Conservation (phyloP, 768 basidiomycete species). For the Suillus variegatus region DNA sequence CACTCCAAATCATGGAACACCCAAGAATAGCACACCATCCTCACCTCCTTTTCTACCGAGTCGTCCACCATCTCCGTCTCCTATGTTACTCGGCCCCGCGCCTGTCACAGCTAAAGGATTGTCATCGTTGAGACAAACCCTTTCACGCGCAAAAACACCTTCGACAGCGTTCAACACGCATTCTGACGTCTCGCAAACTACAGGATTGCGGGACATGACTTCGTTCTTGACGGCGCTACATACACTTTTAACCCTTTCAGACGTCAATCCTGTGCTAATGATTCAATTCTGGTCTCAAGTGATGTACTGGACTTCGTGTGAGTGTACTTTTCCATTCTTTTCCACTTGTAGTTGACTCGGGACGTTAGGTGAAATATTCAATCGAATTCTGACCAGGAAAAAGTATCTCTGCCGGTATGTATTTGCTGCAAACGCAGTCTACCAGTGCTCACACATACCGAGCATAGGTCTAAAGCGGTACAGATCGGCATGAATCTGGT, state of each 20-base stretch:
- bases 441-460: slow-evolving; percentile 14
- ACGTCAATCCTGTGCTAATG: slow-evolving; percentile 85
- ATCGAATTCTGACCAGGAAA: slow-evolving; percentile 85
- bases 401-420: slow-evolving; percentile 89
- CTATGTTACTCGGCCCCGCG: slow-evolving; percentile 41
- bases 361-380: slow-evolving; percentile 75
- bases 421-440: background rate
- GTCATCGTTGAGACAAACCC: slow-evolving; percentile 67
- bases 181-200: slow-evolving; percentile 42
- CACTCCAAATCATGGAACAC: slow-evolving; percentile 27
- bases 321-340: slow-evolving; percentile 29
- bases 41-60: slow-evolving; percentile 50
- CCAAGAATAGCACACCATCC: slow-evolving; percentile 40
- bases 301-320: slow-evolving; percentile 98
- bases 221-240: slow-evolving; percentile 85
- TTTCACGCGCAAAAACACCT: slow-evolving; percentile 54
- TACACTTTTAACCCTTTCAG: slow-evolving; percentile 78
- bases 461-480: slow-evolving; percentile 72
- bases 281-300: slow-evolving; percentile 96
- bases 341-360: slow-evolving; percentile 17
- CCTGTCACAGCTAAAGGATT: slow-evolving; percentile 55
- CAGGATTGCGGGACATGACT: slow-evolving; percentile 59
- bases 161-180: slow-evolving; percentile 51
- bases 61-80: slow-evolving; percentile 56
- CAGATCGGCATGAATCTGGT: slow-evolving; percentile 89